Conservation (phyloP, 2,329 filamentous ascomycete species). For the Fusarium sterilihyphosum region DNA sequence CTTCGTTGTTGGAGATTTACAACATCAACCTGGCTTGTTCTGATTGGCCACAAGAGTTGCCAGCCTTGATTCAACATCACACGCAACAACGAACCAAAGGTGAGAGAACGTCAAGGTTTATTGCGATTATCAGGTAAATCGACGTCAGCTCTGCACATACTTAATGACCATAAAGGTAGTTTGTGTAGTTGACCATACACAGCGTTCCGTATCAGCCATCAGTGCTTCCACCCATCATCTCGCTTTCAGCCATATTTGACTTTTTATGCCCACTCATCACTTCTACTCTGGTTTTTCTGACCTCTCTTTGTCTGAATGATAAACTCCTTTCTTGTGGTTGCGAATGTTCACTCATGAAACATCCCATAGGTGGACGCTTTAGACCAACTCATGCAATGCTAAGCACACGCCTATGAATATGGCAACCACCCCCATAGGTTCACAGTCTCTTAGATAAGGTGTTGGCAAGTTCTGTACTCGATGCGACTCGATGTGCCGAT, state of each 20-base stretch:
- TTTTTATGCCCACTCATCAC: neutral
- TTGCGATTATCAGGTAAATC: slow-evolving; percentile 10
- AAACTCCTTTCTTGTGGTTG: slow-evolving; percentile 15
- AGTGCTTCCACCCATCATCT: neutral
- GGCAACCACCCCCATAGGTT: slow-evolving; percentile 1
- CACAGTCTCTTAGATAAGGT: slow-evolving; percentile 36
- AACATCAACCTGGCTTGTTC: slow-evolving; percentile 22
- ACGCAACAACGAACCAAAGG: slow-evolving; percentile 1
- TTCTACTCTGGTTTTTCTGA: neutral
- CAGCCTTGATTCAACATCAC: slow-evolving; percentile 29
- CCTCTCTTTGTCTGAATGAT: neutral
- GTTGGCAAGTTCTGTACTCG: slow-evolving; percentile 27
- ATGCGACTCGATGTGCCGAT: slow-evolving; percentile 31
- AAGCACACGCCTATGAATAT: neutral
- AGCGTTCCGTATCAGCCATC: neutral
- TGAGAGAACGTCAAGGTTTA: slow-evolving; percentile 18
- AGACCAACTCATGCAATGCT: slow-evolving; percentile 23
- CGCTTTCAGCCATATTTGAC: neutral
- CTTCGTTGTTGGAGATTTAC: slow-evolving; percentile 7
- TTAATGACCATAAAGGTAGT: neutral
- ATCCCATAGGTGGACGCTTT: slow-evolving; percentile 27
- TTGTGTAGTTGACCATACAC: neutral
- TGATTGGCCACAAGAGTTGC: slow-evolving; percentile 20
- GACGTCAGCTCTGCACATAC: neutral
- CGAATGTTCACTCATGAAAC: slow-evolving; percentile 24